Percentiles rank a stretch among this genome's conserved stretches.
Evolutionary conservation across 176 grass and related monocot species (phyloP).

Genomic region (Musa troglodytarum): DNA sequence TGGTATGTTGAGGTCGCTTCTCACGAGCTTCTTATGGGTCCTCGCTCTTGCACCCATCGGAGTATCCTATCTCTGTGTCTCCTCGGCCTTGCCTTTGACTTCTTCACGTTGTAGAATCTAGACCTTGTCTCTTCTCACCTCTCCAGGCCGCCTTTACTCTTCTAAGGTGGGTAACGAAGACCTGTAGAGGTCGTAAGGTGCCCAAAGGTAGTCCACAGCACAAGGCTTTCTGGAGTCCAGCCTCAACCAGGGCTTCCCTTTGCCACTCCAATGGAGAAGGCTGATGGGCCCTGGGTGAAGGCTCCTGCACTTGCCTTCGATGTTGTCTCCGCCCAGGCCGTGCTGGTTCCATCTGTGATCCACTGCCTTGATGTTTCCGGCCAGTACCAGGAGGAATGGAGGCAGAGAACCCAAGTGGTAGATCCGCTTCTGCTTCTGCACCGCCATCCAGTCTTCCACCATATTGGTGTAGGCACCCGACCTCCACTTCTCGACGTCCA

Average conservation of each 20-base stretch:
- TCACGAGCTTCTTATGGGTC: too few species aligned
- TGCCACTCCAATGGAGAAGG: constrained; percentile 6
- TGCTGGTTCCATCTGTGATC: constrained; percentile 74
- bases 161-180: not conserved
- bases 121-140: not conserved
- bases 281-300: not conserved
- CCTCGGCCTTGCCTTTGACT: too few species aligned
- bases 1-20: too few species aligned
- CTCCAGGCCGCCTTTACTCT: not conserved
- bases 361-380: constrained; percentile 6
- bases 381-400: not conserved
- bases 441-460: not conserved
- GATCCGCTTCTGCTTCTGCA: not conserved
- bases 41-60: too few species aligned
- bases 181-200: not conserved
- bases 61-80: too few species aligned
- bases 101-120: too few species aligned
- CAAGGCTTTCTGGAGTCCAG: not conserved
- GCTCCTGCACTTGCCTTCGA: constrained; percentile 6
- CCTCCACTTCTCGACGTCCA: not conserved
- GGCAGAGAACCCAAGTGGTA: not conserved
- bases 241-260: not conserved
- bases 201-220: not conserved
- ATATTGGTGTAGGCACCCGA: not conserved
- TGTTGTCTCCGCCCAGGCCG: constrained; percentile 66